A percentile compares a stretch with the other conserved stretches of the same genome.
These are phyloP conservation scores for Massariosphaeria phaeospora DNA, from an alignment of 495 filamentous ascomycete genomes.

Conservation along the genomic window DNA sequence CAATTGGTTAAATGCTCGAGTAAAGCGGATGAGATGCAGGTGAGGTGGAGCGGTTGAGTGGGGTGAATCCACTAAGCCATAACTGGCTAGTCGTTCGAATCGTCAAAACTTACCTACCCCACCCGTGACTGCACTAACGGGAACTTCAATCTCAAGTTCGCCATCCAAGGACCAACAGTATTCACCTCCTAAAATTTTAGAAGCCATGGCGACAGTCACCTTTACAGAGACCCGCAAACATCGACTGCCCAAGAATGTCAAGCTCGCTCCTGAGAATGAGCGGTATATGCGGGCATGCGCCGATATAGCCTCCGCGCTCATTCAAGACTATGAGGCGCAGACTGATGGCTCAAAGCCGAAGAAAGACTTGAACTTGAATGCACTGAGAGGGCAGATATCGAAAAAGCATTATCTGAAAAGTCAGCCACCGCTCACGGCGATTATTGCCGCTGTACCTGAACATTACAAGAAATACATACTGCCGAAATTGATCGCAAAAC, in stretches of 20 bases:
- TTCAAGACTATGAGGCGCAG: conserved; percentile 82
- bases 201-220: conserved; percentile 61
- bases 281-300: conserved; percentile 89
- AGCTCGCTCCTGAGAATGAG: conserved; percentile 85
- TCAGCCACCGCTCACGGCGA: conserved; percentile 88
- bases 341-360: conserved; percentile 63
- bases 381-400: conserved; percentile 75
- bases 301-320: conserved; percentile 86
- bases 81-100: too few species aligned
- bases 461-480: conserved; percentile 99
- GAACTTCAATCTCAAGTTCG: background rate
- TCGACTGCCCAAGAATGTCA: conserved; percentile 61
- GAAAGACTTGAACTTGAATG: conserved; percentile 90
- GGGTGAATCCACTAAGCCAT: too few species aligned
- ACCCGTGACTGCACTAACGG: conserved; percentile 4
- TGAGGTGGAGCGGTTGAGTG: too few species aligned
- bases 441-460: conserved; percentile 94
- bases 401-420: conserved; percentile 83
- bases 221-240: conserved; percentile 48
- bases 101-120: conserved; percentile 5
- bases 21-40: too few species aligned
- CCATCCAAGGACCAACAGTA: background rate
- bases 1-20: too few species aligned
- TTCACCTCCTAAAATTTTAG: too few species aligned
- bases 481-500: conserved; percentile 91